Evolutionary conservation across 208 protist species (phyloP), one percentile per base, ranked within the genome.

Genomic region (Acanthamoeba sp.): DNA sequence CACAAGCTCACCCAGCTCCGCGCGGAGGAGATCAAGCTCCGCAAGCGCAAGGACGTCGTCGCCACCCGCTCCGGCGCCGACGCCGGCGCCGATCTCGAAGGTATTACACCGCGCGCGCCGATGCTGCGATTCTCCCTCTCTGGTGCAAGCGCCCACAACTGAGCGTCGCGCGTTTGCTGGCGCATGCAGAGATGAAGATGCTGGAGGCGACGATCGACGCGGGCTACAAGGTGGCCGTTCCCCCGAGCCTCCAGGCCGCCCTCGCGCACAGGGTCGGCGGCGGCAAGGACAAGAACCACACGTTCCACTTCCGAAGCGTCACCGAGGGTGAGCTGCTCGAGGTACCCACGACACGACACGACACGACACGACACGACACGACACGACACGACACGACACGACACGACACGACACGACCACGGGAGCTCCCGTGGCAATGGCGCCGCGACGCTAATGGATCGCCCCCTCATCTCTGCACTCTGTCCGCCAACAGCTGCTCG

Each of bases 291-390:
- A 38, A 38, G 20, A 3, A 42, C 32, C 69, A 38, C n/a, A n/a
- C n/a, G 38, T 78, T 78, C 69, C 69, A 78, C 69, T 78, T 78
- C 69, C 14, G 38, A 42, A 78, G 22, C 69, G 22, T 78, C 69
- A 22, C 32, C 32, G 69, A 78, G 36, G 38, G 1, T 34, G 69
- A 78, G 16, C 38, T 78, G 20, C 69, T 78, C 3, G 69, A 42
- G 69, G 69, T 78, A 45, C 69, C 16, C 2, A 78, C 34, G n/a
- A n/a, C n/a, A n/a, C n/a, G n/a, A n/a, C n/a, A n/a, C n/a, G n/a
- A n/a, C n/a, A n/a, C n/a, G n/a, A n/a, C n/a, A n/a, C n/a, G n/a
- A n/a, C n/a, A n/a, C n/a, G n/a, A n/a, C n/a, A n/a, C n/a, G n/a
- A n/a, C n/a, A n/a, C n/a, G n/a, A n/a, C n/a, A n/a, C n/a, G n/a